phyloP scores from a whole-genome alignment of 2,329 filamentous ascomycete species.

The Colletotrichum endophyticum region DNA sequence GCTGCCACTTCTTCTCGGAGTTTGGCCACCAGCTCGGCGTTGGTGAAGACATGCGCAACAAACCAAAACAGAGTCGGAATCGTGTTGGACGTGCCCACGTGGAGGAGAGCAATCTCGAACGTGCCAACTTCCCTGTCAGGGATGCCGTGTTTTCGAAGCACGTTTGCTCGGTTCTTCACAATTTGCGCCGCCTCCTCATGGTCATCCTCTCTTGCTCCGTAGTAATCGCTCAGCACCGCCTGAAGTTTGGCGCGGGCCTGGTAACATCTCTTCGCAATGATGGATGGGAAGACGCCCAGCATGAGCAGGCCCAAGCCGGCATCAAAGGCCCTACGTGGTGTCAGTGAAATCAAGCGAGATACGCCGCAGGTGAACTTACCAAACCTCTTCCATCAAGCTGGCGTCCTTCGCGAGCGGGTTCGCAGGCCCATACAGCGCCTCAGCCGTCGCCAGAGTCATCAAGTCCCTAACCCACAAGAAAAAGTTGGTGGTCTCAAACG shows the following conservation, averaged over 20 bases:
- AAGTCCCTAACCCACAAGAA: conserved; percentile 42
- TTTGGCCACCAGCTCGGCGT: conserved; percentile 26
- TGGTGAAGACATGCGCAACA: conserved; percentile 31
- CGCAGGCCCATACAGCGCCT: conserved; percentile 45
- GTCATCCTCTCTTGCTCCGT: conserved; percentile 29
- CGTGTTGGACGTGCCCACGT: conserved; percentile 36
- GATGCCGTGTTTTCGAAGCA: conserved; percentile 32
- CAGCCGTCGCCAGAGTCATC: conserved; percentile 41
- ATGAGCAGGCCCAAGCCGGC: neutral
- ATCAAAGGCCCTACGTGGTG: neutral
- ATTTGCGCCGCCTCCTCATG: conserved; percentile 29
- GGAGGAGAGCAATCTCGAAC: conserved; percentile 33
- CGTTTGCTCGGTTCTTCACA: conserved; percentile 31
- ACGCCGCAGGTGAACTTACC: conserved; percentile 20
- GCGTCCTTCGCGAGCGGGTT: conserved; percentile 43
- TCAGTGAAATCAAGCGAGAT: neutral
- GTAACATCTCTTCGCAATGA: conserved; percentile 34
- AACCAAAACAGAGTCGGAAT: conserved; percentile 43
- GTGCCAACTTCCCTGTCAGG: conserved; percentile 28
- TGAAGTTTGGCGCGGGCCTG: conserved; percentile 29
- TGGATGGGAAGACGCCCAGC: conserved; percentile 32
- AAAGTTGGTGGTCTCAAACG: conserved; percentile 28
- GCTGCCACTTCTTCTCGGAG: conserved; percentile 29
- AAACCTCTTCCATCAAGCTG: conserved; percentile 36
- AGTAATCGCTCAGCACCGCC: conserved; percentile 33